Evolutionary conservation across 306 rosid genomes (phyloP).

Genomic region (Biancaea sappan): DNA sequence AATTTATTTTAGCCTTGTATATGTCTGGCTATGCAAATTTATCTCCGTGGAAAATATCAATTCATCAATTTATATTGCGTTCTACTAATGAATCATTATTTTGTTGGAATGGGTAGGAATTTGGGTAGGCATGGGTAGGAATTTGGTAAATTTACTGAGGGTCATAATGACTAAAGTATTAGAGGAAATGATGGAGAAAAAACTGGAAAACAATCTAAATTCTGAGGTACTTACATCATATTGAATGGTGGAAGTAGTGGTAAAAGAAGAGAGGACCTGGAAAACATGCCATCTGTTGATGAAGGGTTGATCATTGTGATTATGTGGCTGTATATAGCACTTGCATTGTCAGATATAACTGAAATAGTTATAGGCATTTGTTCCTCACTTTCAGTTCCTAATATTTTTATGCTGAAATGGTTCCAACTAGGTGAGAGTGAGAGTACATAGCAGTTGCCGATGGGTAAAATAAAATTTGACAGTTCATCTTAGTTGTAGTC

Average conservation of each 20-base stretch:
- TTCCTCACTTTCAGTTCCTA: not conserved
- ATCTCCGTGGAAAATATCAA: not conserved
- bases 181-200: not conserved
- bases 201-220: not conserved
- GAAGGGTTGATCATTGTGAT: not conserved
- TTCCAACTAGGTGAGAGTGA: not conserved
- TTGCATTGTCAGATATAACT: not conserved
- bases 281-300: not conserved
- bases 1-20: conserved; percentile 2
- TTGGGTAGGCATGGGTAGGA: not conserved
- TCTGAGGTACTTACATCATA: not conserved
- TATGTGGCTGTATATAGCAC: not conserved
- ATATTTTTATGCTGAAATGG: not conserved
- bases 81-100: not conserved
- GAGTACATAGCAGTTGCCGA: no score
- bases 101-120: not conserved
- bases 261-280: not conserved
- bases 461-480: no score
- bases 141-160: not conserved
- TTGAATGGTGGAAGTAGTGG: not conserved
- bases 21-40: conserved; percentile 1
- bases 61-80: not conserved
- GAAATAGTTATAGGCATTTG: not conserved
- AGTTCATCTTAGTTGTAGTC: no score
- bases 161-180: not conserved